A percentile compares a stretch with the other conserved stretches of the same genome.
Evolutionary conservation across 2,329 filamentous ascomycete genomes (phyloP).

Genomic region (Cladosporium sp.): DNA sequence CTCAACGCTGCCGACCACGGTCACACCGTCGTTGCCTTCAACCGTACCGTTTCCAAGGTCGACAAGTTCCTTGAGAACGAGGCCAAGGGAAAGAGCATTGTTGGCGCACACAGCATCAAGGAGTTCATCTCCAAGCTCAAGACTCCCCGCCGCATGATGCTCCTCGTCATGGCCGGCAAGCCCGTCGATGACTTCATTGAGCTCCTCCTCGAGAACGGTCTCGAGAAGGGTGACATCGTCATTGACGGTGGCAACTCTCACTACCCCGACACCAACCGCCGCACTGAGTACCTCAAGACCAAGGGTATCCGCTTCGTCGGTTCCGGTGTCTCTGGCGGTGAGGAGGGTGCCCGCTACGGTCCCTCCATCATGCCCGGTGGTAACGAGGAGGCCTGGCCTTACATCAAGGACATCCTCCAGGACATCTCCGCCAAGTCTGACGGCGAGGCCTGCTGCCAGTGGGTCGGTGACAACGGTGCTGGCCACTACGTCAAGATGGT

Average conservation of each 20-base stretch:
- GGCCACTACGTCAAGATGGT: slow-evolving; percentile 99
- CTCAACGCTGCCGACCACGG: slow-evolving; percentile 61
- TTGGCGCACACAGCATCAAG: slow-evolving; percentile 89
- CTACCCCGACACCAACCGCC: slow-evolving; percentile 98
- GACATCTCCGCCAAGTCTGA: slow-evolving; percentile 97
- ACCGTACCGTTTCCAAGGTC: slow-evolving; percentile 98
- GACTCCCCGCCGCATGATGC: slow-evolving; percentile 94
- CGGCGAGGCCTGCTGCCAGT: slow-evolving; percentile 96
- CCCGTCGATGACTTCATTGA: slow-evolving; percentile 99
- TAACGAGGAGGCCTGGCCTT: slow-evolving; percentile 95
- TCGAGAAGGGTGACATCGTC: slow-evolving; percentile 92
- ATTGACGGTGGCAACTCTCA: slow-evolving; percentile 99
- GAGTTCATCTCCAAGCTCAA: slow-evolving; percentile 97
- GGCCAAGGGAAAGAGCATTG: slow-evolving; percentile 78
- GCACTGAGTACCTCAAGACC: slow-evolving; percentile 78
- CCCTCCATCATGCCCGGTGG: slow-evolving; percentile 99
- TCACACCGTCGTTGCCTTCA: slow-evolving; percentile 97
- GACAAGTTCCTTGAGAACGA: slow-evolving; percentile 61
- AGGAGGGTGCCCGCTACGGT: slow-evolving; percentile 97
- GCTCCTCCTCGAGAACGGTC: slow-evolving; percentile 71
- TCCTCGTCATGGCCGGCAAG: slow-evolving; percentile 97
- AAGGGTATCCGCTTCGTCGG: slow-evolving; percentile 97
- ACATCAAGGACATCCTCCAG: slow-evolving; percentile 99
- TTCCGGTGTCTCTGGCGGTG: slow-evolving; percentile 96
- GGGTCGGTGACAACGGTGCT: slow-evolving; percentile 99